Base-by-base conservation (phyloP, 768 basidiomycete genomes). In the Sistotremastrum suecicum region DNA sequence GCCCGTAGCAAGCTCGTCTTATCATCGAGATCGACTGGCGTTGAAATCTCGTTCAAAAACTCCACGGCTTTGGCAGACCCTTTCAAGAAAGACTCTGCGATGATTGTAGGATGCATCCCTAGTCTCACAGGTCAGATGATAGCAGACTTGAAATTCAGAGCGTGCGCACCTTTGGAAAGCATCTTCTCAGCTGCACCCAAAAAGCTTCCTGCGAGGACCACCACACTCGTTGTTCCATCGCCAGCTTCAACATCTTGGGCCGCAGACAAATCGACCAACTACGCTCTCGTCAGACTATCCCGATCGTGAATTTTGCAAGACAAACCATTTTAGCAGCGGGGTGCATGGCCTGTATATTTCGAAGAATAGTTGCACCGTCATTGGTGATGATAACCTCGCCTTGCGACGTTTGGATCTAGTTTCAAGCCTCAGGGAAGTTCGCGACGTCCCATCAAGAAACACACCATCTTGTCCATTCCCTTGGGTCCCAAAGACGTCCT, bases 381-480 rank as follows among this genome's bases (percentile, higher is more conserved):
- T 99, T 99, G 6, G 95, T 98, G 54, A 99, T 87, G 55, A 98
- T 84, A 11, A 94, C 89, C 62, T 99, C 94, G 50, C 92, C 92
- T 63, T 90, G 89, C 5, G 87, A 66, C 5, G 91, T 95, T 77
- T 91, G 89, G 58, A 97, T 97, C 94, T 95, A 50, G 49, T 44
- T 9, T 5, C 35, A 38, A 44, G 40, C 36, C 36, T 38, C 29
- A 5, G 11, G 11, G 42, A 37, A 44, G 5, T 8, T 7, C 35
- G 33, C 34, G 29, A 33, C 36, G 28, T 42, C 36, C 37, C 33
- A 37, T 32, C 38, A 33, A 11, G 31, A 12, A 12, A 46, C 69
- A 48, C 56, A 86, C 94, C 94, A 98, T 98, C 72, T 98, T 98
- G 69, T 98, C 94, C 94, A 99, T 99, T 51, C 94, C 94, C 63